Base-by-base conservation (phyloP, 1,284 basidiomycete genomes). In the Tylopilus orsonianus region DNA sequence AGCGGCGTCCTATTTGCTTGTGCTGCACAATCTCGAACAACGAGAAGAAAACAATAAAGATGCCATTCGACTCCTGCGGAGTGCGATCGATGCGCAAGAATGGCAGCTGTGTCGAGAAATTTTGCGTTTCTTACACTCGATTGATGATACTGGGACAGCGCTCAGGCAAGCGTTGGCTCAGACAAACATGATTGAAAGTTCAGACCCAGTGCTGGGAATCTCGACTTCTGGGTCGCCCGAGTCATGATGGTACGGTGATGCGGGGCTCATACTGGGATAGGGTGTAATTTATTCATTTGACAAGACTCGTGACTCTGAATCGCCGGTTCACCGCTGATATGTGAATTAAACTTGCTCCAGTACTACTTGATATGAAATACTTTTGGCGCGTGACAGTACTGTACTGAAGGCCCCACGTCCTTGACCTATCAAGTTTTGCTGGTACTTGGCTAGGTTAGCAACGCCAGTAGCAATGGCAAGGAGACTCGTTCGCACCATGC, bases 11-110 rank as follows among this genome's bases (percentile, higher is more conserved):
- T 98, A 97, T 67, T 77, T 99, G 8, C 77, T 99, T 23, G 93
- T 99, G 2, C 72, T 99, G 49, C 95, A 99, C 67, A 93, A 90
- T 54, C 75, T 98, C 41, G 93, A 98, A 62, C 89, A 94, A 54
- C 72, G 92, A 41, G 90, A 93, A 54, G 88, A 86, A 65, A 81
- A 83, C 52, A 83, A 83, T 57, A 77, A 78, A 37, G 91, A 96
- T 56, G 91, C 87, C 2, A 79, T 93, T 22, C 78, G 88, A 23
- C 72, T 97, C 16, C 71, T 97, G 42, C 79, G 80, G 39, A 80
- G 78, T 50, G 92, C 93, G 4, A 75, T 92, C 20, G 77, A 80
- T 5, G 80, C 77, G 2, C 80, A 87, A 55, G 92, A 90, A 44
- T 89, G 83, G 83, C 83, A 87, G 55, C 72, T 95, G 2, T 93